Conservation (phyloP, 345 rosid genomes). For the Acer yangbiense region DNA sequence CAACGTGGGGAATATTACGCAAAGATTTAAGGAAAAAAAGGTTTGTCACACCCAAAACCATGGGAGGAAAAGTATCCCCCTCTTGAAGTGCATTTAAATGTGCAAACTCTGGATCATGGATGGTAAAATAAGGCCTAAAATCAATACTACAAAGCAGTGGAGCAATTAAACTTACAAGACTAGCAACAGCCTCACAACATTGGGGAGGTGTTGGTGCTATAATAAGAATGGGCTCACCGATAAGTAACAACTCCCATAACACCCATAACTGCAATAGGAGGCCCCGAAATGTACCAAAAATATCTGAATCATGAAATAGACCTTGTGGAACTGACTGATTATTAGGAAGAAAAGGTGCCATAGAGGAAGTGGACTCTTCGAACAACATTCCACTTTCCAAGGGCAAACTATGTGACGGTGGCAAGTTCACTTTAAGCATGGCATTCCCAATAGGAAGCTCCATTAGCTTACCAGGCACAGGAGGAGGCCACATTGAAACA, state of each 20-base stretch:
- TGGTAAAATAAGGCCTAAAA: constrained; percentile 98
- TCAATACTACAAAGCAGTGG: constrained; percentile 85
- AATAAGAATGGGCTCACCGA: constrained; percentile 92
- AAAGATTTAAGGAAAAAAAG: constrained; percentile 93
- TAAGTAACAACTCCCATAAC: constrained; percentile 86
- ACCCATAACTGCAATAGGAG: constrained; percentile 90
- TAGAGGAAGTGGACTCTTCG: constrained; percentile 79
- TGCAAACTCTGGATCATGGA: constrained; percentile 88
- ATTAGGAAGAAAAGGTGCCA: constrained; percentile 92
- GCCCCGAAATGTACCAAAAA: constrained; percentile 82
- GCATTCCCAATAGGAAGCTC: constrained; percentile 97
- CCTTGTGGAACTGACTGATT: constrained; percentile 96
- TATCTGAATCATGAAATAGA: constrained; percentile 92
- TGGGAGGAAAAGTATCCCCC: constrained; percentile 85
- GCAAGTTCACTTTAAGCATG: constrained; percentile 79
- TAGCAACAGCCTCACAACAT: constrained; percentile 94
- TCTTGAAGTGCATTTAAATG: constrained; percentile 67
- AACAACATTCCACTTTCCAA: constrained; percentile 55
- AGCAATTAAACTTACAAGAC: constrained; percentile 92
- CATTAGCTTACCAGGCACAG: constrained; percentile 82
- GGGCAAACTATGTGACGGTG: constrained; percentile 90
- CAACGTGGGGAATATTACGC: constrained; percentile 78
- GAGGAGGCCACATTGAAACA: constrained; percentile 93
- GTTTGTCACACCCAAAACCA: constrained; percentile 95
- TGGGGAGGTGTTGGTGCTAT: constrained; percentile 98